phyloP scores from a whole-genome alignment of 2,329 filamentous ascomycete genomes.

The Aspergillaceae sp. region DNA sequence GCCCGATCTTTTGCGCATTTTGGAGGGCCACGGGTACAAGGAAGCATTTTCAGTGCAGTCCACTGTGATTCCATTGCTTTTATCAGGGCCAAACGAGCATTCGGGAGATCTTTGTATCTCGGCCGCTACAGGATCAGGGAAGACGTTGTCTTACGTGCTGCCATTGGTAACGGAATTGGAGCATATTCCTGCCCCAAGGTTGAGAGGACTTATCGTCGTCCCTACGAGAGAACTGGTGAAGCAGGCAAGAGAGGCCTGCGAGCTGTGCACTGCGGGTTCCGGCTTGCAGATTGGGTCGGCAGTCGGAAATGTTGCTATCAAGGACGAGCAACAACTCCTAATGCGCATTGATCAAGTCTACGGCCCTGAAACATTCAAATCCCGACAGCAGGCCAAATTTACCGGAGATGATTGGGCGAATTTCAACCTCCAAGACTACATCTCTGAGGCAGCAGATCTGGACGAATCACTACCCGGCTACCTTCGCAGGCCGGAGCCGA shows the following conservation, averaged over 20 bases:
- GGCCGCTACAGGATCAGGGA: slow-evolving; percentile 90
- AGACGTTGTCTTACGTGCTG: slow-evolving; percentile 83
- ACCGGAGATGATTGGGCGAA: slow-evolving; percentile 40
- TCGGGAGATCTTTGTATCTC: slow-evolving; percentile 79
- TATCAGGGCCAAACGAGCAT: slow-evolving; percentile 54
- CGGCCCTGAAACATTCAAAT: slow-evolving; percentile 52
- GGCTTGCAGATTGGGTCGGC: slow-evolving; percentile 72
- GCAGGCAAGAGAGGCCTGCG: slow-evolving; percentile 72
- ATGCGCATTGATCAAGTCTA: slow-evolving; percentile 60
- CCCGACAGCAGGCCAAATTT: slow-evolving; percentile 36
- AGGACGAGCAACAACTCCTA: slow-evolving; percentile 53
- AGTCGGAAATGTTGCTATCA: slow-evolving; percentile 69
- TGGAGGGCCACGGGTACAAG: slow-evolving; percentile 61
- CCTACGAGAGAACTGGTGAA: slow-evolving; percentile 84
- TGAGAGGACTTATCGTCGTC: slow-evolving; percentile 76
- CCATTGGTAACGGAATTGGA: slow-evolving; percentile 74
- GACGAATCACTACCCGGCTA: slow-evolving; percentile 49
- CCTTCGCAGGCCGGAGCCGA: slow-evolving; percentile 57
- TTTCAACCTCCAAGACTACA: slow-evolving; percentile 38
- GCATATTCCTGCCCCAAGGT: slow-evolving; percentile 52
- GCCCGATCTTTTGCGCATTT: slow-evolving; percentile 49
- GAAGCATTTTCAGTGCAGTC: slow-evolving; percentile 73
- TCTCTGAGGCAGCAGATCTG: slow-evolving; percentile 34
- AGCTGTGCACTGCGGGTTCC: slow-evolving; percentile 63
- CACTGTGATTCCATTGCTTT: slow-evolving; percentile 67